Conservation (phyloP, 179 eudicot genomes). For the Heliamphora pulchella region DNA sequence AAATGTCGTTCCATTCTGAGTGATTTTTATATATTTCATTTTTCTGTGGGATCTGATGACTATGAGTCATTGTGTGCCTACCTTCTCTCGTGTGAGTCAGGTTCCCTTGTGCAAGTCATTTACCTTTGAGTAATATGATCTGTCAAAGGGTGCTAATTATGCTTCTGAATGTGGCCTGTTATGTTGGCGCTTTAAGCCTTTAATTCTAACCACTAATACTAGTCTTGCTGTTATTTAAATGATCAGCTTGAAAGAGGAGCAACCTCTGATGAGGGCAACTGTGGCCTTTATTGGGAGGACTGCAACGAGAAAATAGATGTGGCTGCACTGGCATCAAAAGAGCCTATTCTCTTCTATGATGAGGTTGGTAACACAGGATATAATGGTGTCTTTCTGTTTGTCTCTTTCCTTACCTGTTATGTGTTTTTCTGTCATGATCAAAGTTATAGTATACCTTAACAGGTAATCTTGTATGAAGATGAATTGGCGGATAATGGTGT, state of each 20-base stretch:
- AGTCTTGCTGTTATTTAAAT: slow-evolving; percentile 15
- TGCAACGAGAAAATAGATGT: slow-evolving; percentile 67
- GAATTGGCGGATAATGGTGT: slow-evolving; percentile 83
- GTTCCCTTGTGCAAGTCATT: not conserved
- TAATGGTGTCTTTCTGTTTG: not conserved
- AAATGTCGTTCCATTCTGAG: not conserved
- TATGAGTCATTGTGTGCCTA: not conserved
- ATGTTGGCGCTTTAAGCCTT: not conserved
- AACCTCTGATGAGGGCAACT: slow-evolving; percentile 26
- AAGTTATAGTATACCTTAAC: slow-evolving; percentile 17
- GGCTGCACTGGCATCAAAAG: slow-evolving; percentile 72
- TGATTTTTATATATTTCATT: not conserved
- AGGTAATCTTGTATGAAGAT: slow-evolving; percentile 93
- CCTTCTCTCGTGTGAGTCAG: not conserved
- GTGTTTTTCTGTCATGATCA: slow-evolving; percentile 1
- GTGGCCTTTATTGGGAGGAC: slow-evolving; percentile 66
- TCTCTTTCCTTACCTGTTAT: slow-evolving; percentile 12
- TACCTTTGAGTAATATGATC: not conserved
- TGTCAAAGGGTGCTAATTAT: not conserved
- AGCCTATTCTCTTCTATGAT: slow-evolving; percentile 88
- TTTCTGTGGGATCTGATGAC: not conserved
- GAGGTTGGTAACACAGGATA: slow-evolving; percentile 45
- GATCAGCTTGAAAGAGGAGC: slow-evolving; percentile 33
- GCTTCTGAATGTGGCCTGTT: not conserved
- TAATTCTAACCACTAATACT: not conserved